These are phyloP conservation scores for Hypoxylon trugodes DNA, from an alignment of 495 filamentous ascomycete species.

Conservation along the genomic window DNA sequence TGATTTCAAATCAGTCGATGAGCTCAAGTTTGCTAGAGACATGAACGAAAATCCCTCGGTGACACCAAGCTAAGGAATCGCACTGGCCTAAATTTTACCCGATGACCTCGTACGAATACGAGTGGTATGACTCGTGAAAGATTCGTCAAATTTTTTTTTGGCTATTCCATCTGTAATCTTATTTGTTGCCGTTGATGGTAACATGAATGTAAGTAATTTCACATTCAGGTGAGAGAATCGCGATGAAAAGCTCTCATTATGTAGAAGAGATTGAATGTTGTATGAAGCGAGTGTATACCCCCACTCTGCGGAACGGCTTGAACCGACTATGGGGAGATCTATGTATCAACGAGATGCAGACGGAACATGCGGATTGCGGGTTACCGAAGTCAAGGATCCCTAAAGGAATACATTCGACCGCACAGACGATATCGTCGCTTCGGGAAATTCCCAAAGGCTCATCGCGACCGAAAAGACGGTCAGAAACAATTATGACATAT, in stretches of 20 bases:
- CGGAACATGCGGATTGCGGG: slow-evolving; percentile 1
- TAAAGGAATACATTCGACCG: slow-evolving; percentile 10
- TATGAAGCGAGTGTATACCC: too few relatives aligned
- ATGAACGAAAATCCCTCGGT: slow-evolving; percentile 13
- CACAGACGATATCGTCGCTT: slow-evolving; percentile 13
- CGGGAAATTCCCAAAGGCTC: slow-evolving; percentile 7
- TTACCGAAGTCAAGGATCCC: slow-evolving; percentile 7
- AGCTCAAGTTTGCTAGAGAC: slow-evolving; percentile 4
- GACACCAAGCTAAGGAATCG: slow-evolving; percentile 10
- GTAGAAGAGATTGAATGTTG: too few relatives aligned
- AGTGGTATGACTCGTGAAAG: background rate
- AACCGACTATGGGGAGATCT: background rate
- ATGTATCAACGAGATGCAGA: slow-evolving; percentile 2
- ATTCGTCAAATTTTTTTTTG: background rate
- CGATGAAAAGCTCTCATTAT: background rate
- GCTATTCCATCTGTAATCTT: background rate
- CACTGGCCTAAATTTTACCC: background rate
- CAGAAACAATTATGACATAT: background rate
- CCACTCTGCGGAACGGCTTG: background rate
- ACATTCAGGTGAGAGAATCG: background rate
- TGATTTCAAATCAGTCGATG: background rate
- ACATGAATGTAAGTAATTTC: background rate
- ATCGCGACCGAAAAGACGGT: slow-evolving; percentile 1
- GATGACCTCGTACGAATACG: slow-evolving; percentile 28
- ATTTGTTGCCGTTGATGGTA: background rate